phyloP scores from a whole-genome alignment of 441 rosid genomes.

The Pelargonium australe region DNA sequence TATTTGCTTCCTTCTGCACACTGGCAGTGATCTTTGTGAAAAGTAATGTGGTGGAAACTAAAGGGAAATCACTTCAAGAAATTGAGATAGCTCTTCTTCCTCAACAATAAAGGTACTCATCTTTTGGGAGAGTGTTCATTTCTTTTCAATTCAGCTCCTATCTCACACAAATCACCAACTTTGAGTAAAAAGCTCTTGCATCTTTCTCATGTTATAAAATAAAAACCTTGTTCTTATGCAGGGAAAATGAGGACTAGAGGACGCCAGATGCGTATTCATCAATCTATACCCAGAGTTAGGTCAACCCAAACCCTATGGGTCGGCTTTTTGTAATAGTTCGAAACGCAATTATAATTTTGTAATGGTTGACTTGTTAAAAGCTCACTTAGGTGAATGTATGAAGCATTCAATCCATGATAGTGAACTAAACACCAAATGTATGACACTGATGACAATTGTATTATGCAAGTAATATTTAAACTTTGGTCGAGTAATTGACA shows the following conservation, averaged over 20 bases:
- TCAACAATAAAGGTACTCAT: conserved; percentile 10
- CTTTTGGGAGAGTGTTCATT: neutral
- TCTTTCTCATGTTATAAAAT: neutral
- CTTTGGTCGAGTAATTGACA: too few species aligned
- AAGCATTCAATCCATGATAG: too few species aligned
- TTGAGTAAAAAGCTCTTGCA: neutral
- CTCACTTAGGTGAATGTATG: too few species aligned
- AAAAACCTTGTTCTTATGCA: neutral
- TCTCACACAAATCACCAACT: neutral
- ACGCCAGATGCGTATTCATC: neutral
- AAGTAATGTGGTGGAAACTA: conserved; percentile 27
- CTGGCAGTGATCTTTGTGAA: conserved; percentile 27
- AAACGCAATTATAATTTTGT: neutral
- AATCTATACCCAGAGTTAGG: neutral
- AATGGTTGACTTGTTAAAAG: neutral
- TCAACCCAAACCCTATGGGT: too few species aligned
- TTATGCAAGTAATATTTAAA: too few species aligned
- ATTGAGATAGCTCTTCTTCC: conserved; percentile 25
- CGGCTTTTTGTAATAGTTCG: neutral
- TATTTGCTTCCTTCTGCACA: conserved; percentile 18
- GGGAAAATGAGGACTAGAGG: neutral
- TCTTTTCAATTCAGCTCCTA: neutral
- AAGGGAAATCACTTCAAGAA: conserved; percentile 28
- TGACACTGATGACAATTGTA: too few species aligned
- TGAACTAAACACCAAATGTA: too few species aligned